These are phyloP conservation scores for Boeremia lycopersici DNA, from an alignment of 2,329 filamentous ascomycete genomes.

Conservation along the genomic window DNA sequence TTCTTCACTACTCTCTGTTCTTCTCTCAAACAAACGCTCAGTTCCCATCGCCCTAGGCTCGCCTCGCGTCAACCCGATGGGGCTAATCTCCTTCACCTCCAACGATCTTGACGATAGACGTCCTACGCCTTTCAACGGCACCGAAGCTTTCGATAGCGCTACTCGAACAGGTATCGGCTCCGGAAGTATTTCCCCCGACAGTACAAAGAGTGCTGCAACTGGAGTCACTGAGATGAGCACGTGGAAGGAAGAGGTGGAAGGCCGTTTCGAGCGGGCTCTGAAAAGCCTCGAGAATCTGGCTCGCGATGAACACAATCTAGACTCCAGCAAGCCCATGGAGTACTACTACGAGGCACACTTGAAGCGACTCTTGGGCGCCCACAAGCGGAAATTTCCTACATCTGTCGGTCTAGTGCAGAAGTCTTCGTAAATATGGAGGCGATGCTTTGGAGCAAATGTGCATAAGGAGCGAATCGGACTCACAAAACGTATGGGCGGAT, in stretches of 20 bases:
- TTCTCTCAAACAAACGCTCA: constrained; percentile 13
- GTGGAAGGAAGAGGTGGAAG: constrained; percentile 43
- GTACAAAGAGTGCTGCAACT: constrained; percentile 24
- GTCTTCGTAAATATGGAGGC: not conserved
- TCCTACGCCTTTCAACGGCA: constrained; percentile 26
- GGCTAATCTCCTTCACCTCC: constrained; percentile 37
- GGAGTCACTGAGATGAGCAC: constrained; percentile 43
- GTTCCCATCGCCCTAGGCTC: constrained; percentile 38
- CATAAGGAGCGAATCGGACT: not conserved
- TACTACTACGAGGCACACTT: constrained; percentile 36
- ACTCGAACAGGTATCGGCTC: constrained; percentile 12
- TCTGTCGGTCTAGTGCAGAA: constrained; percentile 12
- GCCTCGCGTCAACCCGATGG: constrained; percentile 34
- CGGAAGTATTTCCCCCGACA: constrained; percentile 16
- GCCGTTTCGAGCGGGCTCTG: constrained; percentile 28
- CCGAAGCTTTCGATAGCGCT: constrained; percentile 19
- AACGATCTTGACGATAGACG: constrained; percentile 21
- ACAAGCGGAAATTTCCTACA: constrained; percentile 25
- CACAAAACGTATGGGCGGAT: not conserved
- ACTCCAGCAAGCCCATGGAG: constrained; percentile 25
- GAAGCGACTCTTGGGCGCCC: constrained; percentile 26
- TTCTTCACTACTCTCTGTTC: not conserved
- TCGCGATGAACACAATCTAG: constrained; percentile 30
- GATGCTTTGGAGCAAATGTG: not conserved
- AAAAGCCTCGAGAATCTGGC: constrained; percentile 42